Base-by-base conservation (phyloP, 1,284 basidiomycete genomes). In the Irpex sp. region DNA sequence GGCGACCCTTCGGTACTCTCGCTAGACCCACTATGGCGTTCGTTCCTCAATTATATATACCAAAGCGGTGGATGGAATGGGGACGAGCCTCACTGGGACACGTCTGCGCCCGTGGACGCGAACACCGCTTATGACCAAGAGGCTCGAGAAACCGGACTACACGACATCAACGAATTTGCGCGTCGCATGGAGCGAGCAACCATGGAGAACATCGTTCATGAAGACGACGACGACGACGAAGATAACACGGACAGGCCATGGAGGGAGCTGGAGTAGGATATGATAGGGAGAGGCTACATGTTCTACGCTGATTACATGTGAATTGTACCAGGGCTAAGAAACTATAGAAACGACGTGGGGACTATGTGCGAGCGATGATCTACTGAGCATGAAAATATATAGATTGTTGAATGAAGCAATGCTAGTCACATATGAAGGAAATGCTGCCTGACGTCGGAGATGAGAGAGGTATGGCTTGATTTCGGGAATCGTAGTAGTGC, bases 1-100 rank as follows among this genome's bases (percentile, higher is more conserved):
- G 86, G 86, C 1, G 83, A 88, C 64, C 79, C 84, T 0, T 71
- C 73, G 0, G 78, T 86, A 26, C 76, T 88, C 3, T 81, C 81
- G 4, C 75, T 83, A 2, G 81, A 83, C 64, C 78, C 78, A 0
- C 68, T 84, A 0, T 86, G 85, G 85, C 74, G 82, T 1, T 72
- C 73, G 0, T 85, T 85, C 75, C 67, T 87, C 47, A 83, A 84
- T 67, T 84, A 83, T 64, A 71, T 85, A 49, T 69, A 81, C 64
- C 47, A 67, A 9, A 75, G 78, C 48, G 74, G 75, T 3, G 85
- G 83, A 1, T 85, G 82, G 81, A 79, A 71, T 8, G 84, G 84
- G 1, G 73, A 76, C 5, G 65, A 66, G 1, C 81, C 82, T 5
- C 74, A 77, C 3, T 89, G 87, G 87, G 81, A 87, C 66, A 77